Evolutionary conservation across 75 land plant genomes (phyloP), one percentile per base, ranked within the genome.

Genomic region (Isoetes taiwanensis): DNA sequence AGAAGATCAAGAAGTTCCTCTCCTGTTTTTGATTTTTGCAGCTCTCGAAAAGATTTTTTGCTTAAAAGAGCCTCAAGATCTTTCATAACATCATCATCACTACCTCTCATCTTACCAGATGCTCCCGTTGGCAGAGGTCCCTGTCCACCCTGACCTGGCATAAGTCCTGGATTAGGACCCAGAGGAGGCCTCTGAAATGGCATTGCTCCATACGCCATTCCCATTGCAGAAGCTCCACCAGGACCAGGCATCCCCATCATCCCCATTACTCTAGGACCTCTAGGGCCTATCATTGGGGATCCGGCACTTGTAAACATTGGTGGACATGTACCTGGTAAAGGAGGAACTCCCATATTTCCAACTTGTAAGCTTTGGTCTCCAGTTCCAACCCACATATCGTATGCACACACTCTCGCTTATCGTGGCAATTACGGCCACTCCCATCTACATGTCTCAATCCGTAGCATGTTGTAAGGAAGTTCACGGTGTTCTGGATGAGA

Each of bases 1-100:
- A 93, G 78, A 46, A 93, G 86, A 59, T 93, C 95, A 55, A 79
- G 52, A 43, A 93, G 78, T 72, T 88, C 96, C 74, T 93, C 90
- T 6, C 86, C 90, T 16, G 85, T 81, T 56, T 93, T 88, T 0
- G 83, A 81, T 55, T 81, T 82, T 67, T 87, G 85, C 73, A 68
- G 4, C 62, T 93, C 96, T 68, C 52, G 70, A 43, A 72, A 93
- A 10, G 96, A 72, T 62, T 87, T 93, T 62, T 82, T 93, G 55
- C 66, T 79, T 52, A 87, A 66, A 74, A 93, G 59, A 14, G 76
- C 77, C 62, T 93, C 96, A 0, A 88, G 43, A 67, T 93, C 98
- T 73, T 84, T 84, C 63, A 77, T 23, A 12, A 72, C 85, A 56
- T 93, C 96, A 41, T 93, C 98, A 43, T 88, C 93, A 9, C 72